These are phyloP conservation scores for Carpinus viminea DNA, from an alignment of 306 rosid genomes.

Conservation along the genomic window DNA sequence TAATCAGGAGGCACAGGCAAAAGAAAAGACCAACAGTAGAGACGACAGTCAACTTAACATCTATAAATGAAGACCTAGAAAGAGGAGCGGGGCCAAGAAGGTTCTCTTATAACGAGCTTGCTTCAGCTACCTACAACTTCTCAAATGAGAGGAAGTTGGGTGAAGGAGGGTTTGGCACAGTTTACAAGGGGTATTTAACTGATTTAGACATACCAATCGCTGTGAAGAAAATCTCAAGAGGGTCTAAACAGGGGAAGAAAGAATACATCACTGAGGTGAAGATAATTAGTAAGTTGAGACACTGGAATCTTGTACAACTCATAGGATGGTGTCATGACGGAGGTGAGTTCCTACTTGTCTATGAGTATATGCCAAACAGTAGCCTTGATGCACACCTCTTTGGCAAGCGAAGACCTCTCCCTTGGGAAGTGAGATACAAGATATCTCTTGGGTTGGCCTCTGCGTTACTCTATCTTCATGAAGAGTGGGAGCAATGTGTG, in stretches of 20 bases:
- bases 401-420: conserved; percentile 1
- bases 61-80: conserved; percentile 1
- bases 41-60: neutral
- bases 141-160: neutral
- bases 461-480: conserved; percentile 9
- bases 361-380: conserved; percentile 8
- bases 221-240: conserved; percentile 16
- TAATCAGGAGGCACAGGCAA: neutral
- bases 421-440: conserved; percentile 3
- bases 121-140: neutral
- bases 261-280: conserved; percentile 12
- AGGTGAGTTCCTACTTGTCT: conserved; percentile 11
- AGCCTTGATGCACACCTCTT: conserved; percentile 12
- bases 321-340: conserved; percentile 16
- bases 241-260: conserved; percentile 15
- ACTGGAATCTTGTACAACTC: conserved; percentile 13
- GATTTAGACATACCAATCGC: neutral
- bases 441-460: conserved; percentile 6
- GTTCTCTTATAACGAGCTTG: conserved; percentile 1
- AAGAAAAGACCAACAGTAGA: neutral
- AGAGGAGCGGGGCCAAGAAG: conserved; percentile 26
- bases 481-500: conserved; percentile 11
- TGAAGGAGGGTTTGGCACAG: conserved; percentile 7
- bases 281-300: neutral
- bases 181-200: neutral